Evolutionary conservation across 495 filamentous ascomycete species (phyloP), one percentile per base, ranked within the genome.

Genomic region (Penicillium longicatenatum): DNA sequence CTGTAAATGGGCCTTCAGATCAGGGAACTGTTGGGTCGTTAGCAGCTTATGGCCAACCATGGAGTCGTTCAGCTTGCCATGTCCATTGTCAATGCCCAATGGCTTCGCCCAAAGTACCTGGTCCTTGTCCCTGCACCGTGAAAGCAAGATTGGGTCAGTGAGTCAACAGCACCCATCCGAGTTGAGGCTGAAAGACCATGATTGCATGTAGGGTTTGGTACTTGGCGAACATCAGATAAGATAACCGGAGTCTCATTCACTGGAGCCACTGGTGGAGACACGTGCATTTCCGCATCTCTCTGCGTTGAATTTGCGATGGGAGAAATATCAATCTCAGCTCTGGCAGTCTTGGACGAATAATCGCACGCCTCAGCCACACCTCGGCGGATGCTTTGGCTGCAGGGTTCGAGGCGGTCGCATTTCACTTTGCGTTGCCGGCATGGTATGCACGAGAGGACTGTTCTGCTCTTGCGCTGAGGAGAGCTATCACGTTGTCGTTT

Each of bases 391-490:
- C 50, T 43, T 53, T 43, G 50, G 39, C 21, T 19, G 22, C 50
- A 53, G 17, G 50, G 50, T n/a, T 19, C 22, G 3, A 41, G 22
- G 17, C 50, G 50, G 26, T 53, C 50, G 22, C 50, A 53, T 26
- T 53, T 53, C 19, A 53, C 21, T 17, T 53, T 53, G 33, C 50
- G 50, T 26, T 42, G 19, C 31, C 50, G 50, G 31, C 50, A 53
- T 41, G 50, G 50, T 8, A 17, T 17, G 16, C 50, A 53, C 3
- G 50, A 53, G 6, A 53, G 35, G 14, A 30, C 16, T 29, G 33
- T 42, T 10, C 50, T 19, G 35, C 35, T 53, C 26, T 53, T 53
- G 12, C 50, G 50, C 11, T 42, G 50, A 24, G 7, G 19, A 21
- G 26, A 33, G 30, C 11, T 29, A 8, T 26, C 30, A 24, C 30